A percentile compares a stretch with the other conserved stretches of the same genome.
These are phyloP conservation scores for Diaporthe citriasiana DNA, from an alignment of 2,329 filamentous ascomycete species.

Conservation along the genomic window DNA sequence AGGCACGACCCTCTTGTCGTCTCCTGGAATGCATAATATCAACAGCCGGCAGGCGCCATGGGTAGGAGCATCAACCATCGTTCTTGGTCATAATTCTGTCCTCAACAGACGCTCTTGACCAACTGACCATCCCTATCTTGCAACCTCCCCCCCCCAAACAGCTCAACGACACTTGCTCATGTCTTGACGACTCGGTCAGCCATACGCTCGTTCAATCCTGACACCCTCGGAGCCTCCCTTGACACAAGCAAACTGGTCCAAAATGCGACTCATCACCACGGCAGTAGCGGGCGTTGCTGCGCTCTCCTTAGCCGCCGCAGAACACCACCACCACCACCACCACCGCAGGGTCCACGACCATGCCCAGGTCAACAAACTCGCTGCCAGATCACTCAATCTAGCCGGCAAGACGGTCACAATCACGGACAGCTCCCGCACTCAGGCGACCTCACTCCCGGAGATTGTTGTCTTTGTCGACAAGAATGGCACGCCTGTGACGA, in stretches of 20 bases:
- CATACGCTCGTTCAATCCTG: slow-evolving; percentile 21
- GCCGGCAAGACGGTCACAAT: slow-evolving; percentile 49
- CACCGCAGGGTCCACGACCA: slow-evolving; percentile 36
- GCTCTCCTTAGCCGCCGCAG: slow-evolving; percentile 33
- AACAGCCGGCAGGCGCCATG: slow-evolving; percentile 17
- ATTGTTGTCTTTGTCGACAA: slow-evolving; percentile 73
- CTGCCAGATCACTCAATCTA: slow-evolving; percentile 23
- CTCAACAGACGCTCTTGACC: slow-evolving; percentile 9
- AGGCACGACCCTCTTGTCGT: slow-evolving; percentile 8
- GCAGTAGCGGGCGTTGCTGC: slow-evolving; percentile 23
- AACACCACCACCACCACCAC: slow-evolving; percentile 38
- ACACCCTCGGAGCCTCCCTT: slow-evolving; percentile 21
- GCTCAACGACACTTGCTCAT: not conserved
- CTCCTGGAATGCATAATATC: slow-evolving; percentile 27
- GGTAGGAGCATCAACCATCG: not conserved
- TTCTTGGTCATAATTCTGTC: not conserved
- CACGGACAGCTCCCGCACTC: slow-evolving; percentile 54
- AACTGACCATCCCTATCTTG: slow-evolving; percentile 9
- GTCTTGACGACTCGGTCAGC: slow-evolving; percentile 6
- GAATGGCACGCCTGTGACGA: slow-evolving; percentile 65
- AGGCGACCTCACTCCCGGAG: slow-evolving; percentile 59
- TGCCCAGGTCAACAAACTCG: slow-evolving; percentile 27
- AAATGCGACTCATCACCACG: slow-evolving; percentile 33
- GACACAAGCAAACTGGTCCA: not conserved
- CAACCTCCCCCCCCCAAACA: too few relatives aligned